Base-by-base conservation (phyloP, 129 eudicot species). In the Sambucus nigra region DNA sequence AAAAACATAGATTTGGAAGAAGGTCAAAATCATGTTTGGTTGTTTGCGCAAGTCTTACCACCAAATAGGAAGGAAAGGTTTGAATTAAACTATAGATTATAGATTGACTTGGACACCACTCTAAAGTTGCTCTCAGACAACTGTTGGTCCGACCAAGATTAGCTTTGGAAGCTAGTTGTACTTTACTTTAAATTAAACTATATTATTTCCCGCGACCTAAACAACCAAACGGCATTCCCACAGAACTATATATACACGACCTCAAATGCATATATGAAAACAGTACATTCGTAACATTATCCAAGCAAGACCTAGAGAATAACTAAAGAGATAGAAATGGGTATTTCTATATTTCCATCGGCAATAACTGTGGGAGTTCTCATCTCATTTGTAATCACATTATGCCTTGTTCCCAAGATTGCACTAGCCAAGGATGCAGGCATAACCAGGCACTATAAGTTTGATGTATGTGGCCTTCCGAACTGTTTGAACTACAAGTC, bases 101-200 rank as follows among this genome's bases (percentile, higher is more conserved):
- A 16, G 52, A 58, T 42, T 58, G 52, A 41, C 70, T 64, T 74
- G 52, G 22, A 35, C 47, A 46, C 42, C 63, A 71, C 76, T 65
- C 76, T 58, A 71, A 24, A 71, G 67, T 71, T 58, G 32, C 56
- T 45, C 46, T 46, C 71, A 40, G 46, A 58, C 71, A 50, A 64
- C 45, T 21, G 61, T 57, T 40, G 76, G 66, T 57, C 25, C 64
- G 25, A 55, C 21, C 29, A 47, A 47, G 19, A 18, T 20, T 15
- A 10, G 17, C 25, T 24, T 60, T 57, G 35, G 7, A 21, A 14
- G 21, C 33, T 39, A 13, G 18, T 22, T 39, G 21, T 21, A 56
- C 18, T 56, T 44, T 17, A 23, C 27, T 57, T 21, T 23, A 10
- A 47, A 20, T 26, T 16, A 8, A 19, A 13, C 25, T 22, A 50